Percentiles rank a stretch among this genome's conserved stretches.
Evolutionary conservation across 352 stramenopile species (phyloP).

Genomic region (Hyaloperonospora brassicae): DNA sequence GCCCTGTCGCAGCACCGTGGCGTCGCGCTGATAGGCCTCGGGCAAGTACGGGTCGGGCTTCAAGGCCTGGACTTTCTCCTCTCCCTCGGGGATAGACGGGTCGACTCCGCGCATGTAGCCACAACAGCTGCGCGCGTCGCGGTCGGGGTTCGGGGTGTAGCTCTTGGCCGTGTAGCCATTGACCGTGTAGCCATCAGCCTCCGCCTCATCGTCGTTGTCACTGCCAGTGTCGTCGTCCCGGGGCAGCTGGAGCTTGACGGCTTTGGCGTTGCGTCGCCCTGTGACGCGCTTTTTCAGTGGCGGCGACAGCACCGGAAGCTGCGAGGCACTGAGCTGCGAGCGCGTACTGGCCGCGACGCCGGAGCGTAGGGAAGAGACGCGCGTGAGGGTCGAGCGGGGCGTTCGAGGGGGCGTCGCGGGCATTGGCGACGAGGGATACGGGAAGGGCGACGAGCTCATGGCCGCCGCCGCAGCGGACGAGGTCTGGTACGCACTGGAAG

Average conservation of each 20-base stretch:
- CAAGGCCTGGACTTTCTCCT: conserved; percentile 25
- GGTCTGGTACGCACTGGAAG: no score
- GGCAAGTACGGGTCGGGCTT: conserved; percentile 49
- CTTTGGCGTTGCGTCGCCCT: conserved; percentile 25
- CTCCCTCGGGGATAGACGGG: neutral
- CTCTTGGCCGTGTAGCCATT: conserved; percentile 4
- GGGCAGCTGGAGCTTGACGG: conserved; percentile 32
- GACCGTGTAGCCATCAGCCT: neutral
- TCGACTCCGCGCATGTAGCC: no score
- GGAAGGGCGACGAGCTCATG: no score
- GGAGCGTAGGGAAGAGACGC: conserved; percentile 19
- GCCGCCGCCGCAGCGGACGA: no score
- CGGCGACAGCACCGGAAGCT: conserved; percentile 34
- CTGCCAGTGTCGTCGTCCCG: conserved; percentile 21
- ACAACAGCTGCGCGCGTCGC: no score
- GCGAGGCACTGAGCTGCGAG: conserved; percentile 17
- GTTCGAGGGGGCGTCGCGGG: conserved; percentile 11
- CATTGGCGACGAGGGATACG: no score
- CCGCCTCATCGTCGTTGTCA: conserved; percentile 14
- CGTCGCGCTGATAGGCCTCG: conserved; percentile 30
- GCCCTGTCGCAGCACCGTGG: conserved; percentile 32
- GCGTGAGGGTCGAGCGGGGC: conserved; percentile 17
- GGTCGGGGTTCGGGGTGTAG: conserved; percentile 1
- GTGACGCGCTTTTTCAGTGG: conserved; percentile 44
- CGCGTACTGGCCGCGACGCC: conserved; percentile 27